These are phyloP conservation scores for Rosa lucieae DNA, from an alignment of 306 rosid species.

Conservation along the genomic window DNA sequence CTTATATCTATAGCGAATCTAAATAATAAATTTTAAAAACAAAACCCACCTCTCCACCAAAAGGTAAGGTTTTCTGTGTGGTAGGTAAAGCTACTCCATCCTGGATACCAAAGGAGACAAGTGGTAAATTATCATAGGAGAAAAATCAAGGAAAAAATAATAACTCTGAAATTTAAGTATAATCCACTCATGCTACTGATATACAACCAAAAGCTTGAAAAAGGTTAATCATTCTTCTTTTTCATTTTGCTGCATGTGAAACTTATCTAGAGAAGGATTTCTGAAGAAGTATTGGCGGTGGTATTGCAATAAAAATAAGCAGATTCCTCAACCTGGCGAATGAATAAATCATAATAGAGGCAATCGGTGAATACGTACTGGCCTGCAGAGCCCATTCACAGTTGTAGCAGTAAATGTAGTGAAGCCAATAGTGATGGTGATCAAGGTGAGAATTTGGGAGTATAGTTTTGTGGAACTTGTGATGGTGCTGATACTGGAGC, in stretches of 20 bases:
- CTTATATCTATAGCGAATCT: slow-evolving; percentile 17
- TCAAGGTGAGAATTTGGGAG: neutral
- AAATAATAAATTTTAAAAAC: slow-evolving; percentile 19
- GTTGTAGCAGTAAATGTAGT: neutral
- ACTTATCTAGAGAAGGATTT: neutral
- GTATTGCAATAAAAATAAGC: neutral
- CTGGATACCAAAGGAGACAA: slow-evolving; percentile 45
- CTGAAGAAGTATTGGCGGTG: neutral
- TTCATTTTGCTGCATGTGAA: neutral
- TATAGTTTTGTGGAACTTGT: slow-evolving; percentile 9
- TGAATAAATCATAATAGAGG: neutral
- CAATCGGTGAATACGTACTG: neutral
- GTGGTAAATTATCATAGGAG: slow-evolving; percentile 24
- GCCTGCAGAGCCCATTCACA: neutral
- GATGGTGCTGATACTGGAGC: neutral
- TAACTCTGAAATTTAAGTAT: slow-evolving; percentile 19
- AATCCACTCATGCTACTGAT: slow-evolving; percentile 6
- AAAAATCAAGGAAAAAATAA: neutral
- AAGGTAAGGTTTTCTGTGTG: slow-evolving; percentile 82
- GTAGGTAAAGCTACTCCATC: slow-evolving; percentile 86
- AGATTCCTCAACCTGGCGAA: neutral
- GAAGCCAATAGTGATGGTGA: neutral
- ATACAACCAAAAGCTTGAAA: slow-evolving; percentile 2
- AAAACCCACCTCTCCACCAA: slow-evolving; percentile 87
- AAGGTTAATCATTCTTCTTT: neutral